These are phyloP conservation scores for Boeremia exigua DNA, from an alignment of 2,329 filamentous ascomycete species.

Conservation along the genomic window DNA sequence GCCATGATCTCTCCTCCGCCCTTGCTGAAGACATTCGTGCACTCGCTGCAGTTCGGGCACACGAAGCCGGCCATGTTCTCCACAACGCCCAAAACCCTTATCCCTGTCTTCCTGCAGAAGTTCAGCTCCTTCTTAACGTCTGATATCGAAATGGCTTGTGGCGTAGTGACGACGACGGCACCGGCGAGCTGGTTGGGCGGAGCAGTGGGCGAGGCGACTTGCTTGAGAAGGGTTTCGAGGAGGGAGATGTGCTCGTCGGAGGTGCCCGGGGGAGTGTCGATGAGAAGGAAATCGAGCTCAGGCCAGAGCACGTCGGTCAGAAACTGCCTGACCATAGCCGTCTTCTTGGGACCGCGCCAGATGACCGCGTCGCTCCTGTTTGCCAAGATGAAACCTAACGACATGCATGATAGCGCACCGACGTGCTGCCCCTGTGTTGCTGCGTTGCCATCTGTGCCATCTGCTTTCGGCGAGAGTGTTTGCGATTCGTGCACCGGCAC, in stretches of 20 bases:
- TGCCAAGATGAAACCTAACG: slow-evolving; percentile 85
- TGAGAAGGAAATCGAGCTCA: slow-evolving; percentile 85
- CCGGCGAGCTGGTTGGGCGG: slow-evolving; percentile 73
- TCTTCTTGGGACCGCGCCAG: slow-evolving; percentile 98
- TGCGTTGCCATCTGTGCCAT: slow-evolving; percentile 14
- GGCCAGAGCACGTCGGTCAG: slow-evolving; percentile 89
- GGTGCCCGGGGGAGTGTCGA: slow-evolving; percentile 95
- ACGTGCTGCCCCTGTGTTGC: slow-evolving; percentile 44
- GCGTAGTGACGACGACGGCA: slow-evolving; percentile 93
- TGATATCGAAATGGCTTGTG: slow-evolving; percentile 89
- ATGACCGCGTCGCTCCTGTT: slow-evolving; percentile 89
- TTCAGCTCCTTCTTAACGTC: slow-evolving; percentile 96
- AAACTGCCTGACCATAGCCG: slow-evolving; percentile 97
- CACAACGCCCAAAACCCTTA: slow-evolving; percentile 83
- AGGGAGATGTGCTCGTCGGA: slow-evolving; percentile 97
- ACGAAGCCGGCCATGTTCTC: slow-evolving; percentile 97
- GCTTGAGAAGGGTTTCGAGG: slow-evolving; percentile 74
- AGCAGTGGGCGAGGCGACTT: slow-evolving; percentile 22
- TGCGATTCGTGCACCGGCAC: slow-evolving; percentile 76
- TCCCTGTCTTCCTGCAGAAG: slow-evolving; percentile 84
- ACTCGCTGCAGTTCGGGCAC: slow-evolving; percentile 78
- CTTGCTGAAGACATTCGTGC: slow-evolving; percentile 90
- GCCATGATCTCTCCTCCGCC: slow-evolving; percentile 92
- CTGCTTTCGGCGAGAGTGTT: slow-evolving; percentile 20
- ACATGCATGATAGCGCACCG: slow-evolving; percentile 82